Base-by-base conservation (phyloP, 2,329 filamentous ascomycete genomes). In the Cryphonectria carpinicola region DNA sequence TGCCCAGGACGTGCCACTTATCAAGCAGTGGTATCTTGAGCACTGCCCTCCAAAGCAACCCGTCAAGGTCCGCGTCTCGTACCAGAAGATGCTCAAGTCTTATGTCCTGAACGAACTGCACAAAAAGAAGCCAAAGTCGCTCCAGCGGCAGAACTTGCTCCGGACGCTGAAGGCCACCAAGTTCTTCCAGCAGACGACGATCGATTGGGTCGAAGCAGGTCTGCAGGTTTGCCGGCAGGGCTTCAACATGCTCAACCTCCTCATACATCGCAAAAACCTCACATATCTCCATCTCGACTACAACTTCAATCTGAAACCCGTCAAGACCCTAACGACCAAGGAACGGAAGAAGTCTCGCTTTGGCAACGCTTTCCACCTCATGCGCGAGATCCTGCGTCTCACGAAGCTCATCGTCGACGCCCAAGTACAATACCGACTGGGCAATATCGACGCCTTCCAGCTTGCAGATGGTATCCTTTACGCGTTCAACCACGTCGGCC, bases 341-440 rank as follows among this genome's bases (percentile, higher is more conserved):
- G 96, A 99, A 85, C 92, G 96, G 76, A 99, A 99, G 86, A 99
- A 99, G 88, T 98, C 95, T 41, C 92, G 96, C 73, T 99, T 99
- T 76, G 96, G 96, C 85, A 99, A 99, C 79, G 97, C 96, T 28
- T 99, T 99, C 86, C 96, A 99, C 82, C 83, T 99, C 70, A 99
- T 99, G 96, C 92, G 96, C 79, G 96, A 99, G 82, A 99, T 99
- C 72, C 82, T 99, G 68, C 92, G 97, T 64, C 81, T 99, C 75
- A 99, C 96, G 0, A 99, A 99, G 83, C 88, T 99, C 74, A 98
- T 99, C 77, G 96, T 99, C 60, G 96, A 99, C 81, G 95, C 96
- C 3, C 97, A 99, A 80, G 97, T 99, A 35, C 96, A 99, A 80
- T 99, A 98, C 79, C 92, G 96, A 39, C 85, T 99, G 54, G 97